Conservation (phyloP, 805 yeast species). For the Saccharomycopsis sp. region DNA sequence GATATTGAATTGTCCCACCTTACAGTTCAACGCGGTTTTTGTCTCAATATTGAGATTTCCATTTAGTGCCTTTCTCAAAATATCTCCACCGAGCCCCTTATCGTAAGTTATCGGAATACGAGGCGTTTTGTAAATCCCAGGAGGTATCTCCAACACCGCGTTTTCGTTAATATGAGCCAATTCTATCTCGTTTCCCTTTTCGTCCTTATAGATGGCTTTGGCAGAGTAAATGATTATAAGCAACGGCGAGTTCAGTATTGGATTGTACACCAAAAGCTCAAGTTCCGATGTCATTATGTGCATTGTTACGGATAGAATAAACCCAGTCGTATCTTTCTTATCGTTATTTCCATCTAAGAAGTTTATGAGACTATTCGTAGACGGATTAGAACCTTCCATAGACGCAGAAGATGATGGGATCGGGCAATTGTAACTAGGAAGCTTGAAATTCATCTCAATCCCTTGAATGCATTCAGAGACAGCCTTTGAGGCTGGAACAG, state of each 20-base stretch:
- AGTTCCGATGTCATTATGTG: constrained; percentile 50
- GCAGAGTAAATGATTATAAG: constrained; percentile 38
- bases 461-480: constrained; percentile 26
- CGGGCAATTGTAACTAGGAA: constrained; percentile 26
- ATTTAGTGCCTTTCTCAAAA: constrained; percentile 43
- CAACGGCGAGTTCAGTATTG: constrained; percentile 41
- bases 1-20: constrained; percentile 34
- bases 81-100: constrained; percentile 40
- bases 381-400: neutral
- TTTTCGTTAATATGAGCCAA: constrained; percentile 24
- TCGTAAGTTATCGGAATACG: constrained; percentile 43
- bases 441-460: constrained; percentile 26
- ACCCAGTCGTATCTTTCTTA: constrained; percentile 28
- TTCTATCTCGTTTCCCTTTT: constrained; percentile 10
- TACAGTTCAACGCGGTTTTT: constrained; percentile 36
- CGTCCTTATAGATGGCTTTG: constrained; percentile 36
- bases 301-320: constrained; percentile 43
- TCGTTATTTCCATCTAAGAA: constrained; percentile 1
- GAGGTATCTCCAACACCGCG: constrained; percentile 39
- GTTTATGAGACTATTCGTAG: constrained; percentile 3
- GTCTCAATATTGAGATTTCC: constrained; percentile 45
- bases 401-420: neutral
- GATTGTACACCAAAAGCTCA: constrained; percentile 49
- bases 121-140: constrained; percentile 46
- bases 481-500: constrained; percentile 22